Evolutionary conservation across 2,329 filamentous ascomycete genomes (phyloP).

Genomic region (Fusarium buxicola): DNA sequence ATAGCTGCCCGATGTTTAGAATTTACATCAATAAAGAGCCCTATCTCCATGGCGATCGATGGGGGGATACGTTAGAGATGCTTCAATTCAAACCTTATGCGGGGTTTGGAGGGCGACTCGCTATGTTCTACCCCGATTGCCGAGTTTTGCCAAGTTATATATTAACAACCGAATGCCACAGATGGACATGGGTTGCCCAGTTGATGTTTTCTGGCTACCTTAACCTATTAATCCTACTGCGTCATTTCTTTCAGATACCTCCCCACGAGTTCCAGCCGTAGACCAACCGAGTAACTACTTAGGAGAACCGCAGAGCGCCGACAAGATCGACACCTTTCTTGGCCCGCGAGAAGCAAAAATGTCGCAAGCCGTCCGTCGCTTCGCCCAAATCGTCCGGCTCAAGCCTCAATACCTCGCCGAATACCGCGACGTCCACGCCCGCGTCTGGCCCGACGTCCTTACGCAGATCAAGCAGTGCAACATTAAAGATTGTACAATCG

Average conservation of each 20-base stretch:
- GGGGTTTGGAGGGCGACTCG: slow-evolving; percentile 34
- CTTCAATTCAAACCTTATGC: no score
- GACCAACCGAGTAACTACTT: no score
- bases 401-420: slow-evolving; percentile 73
- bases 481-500: slow-evolving; percentile 73
- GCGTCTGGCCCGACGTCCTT: slow-evolving; percentile 82
- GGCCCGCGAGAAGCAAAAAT: no score
- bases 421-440: slow-evolving; percentile 80
- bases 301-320: no score
- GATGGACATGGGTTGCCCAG: no score
- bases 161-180: not conserved
- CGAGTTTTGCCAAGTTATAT: slow-evolving; percentile 18
- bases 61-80: slow-evolving; percentile 2
- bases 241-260: not conserved
- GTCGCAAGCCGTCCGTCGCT: slow-evolving; percentile 61
- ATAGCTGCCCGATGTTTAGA: no score
- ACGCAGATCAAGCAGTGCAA: slow-evolving; percentile 81
- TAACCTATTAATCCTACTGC: no score
- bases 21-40: slow-evolving; percentile 3
- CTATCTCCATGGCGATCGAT: slow-evolving; percentile 11
- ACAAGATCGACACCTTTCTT: no score
- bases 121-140: slow-evolving; percentile 35
- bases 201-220: no score
- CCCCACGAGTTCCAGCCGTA: no score
- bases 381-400: slow-evolving; percentile 79